Evolutionary conservation across 345 rosid genomes (phyloP), one percentile per base, ranked within the genome.

Genomic region (Eucalyptus tenuipes): DNA sequence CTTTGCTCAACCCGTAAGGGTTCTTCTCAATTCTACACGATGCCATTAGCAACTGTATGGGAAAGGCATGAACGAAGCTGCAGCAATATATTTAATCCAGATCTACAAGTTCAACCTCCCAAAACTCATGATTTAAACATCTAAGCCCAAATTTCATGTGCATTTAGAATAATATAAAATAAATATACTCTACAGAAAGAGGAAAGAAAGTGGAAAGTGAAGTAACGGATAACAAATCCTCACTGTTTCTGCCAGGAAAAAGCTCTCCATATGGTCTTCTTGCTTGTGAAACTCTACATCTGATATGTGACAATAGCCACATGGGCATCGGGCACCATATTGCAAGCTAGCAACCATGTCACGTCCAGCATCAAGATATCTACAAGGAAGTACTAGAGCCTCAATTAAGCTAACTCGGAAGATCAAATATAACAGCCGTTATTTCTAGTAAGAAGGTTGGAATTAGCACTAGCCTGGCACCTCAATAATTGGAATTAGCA

Each of bases 201-300:
- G 84, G 84, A 84, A 85, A 79, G 84, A 59, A 48, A 79, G 37
- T 79, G 55, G 42, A 86, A 82, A 88, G 42, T 88, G 27, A 49
- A 45, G 42, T 88, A 44, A 55, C 40, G 22, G 86, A 57, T 82
- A 88, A 27, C 87, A n/a, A 49, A 89, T 89, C 49, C 98, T 91
- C 89, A 97, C 99, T 15, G 99, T 97, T 96, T 97, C 99, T n/a
- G 99, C 99, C 22, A 97, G 97, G 94, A 97, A 97, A 92, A 97
- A 97, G 93, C 99, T 97, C 92, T 97, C 99, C 99, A 97, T 97
- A 91, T 97, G 99, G 90, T 97, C 98, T 91, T 96, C 99, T 90
- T 88, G 94, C 89, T 95, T 88, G 90, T 97, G 99, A 87, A 93
- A 93, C 91, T 97, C 99, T 2, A 98, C 99, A 91, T 98, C 98